These are phyloP conservation scores for Catharanthus roseus DNA, from an alignment of 257 asterid species.

Conservation along the genomic window DNA sequence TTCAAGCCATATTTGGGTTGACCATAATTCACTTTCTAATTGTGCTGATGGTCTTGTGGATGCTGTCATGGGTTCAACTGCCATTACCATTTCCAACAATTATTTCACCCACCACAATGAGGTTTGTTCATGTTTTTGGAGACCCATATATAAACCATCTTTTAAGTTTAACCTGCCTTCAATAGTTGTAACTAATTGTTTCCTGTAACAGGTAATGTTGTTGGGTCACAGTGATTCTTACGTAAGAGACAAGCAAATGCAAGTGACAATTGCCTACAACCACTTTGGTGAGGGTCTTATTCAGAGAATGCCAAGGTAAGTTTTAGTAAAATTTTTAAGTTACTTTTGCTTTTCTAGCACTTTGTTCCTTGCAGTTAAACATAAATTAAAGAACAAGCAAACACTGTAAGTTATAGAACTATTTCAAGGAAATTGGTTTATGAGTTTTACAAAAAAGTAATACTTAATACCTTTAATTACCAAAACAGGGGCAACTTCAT, in stretches of 20 bases:
- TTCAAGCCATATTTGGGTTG: conserved; percentile 89
- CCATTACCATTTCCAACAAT: conserved; percentile 82
- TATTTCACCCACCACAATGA: conserved; percentile 87
- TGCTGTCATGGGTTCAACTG: conserved; percentile 94
- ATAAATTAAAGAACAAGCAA: neutral
- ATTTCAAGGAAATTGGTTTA: conserved; percentile 9
- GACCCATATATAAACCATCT: neutral
- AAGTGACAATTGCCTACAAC: conserved; percentile 89
- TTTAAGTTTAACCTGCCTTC: neutral
- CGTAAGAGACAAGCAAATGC: conserved; percentile 79
- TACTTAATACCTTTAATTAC: too few relatives aligned
- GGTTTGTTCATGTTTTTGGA: conserved; percentile 34
- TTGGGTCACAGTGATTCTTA: conserved; percentile 95
- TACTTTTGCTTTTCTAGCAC: neutral
- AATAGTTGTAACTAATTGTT: neutral
- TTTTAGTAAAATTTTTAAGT: neutral
- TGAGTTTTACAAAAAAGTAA: too few relatives aligned
- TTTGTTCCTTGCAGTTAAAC: neutral
- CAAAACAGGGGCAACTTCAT: neutral
- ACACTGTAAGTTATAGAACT: too few relatives aligned
- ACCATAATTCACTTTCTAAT: conserved; percentile 78
- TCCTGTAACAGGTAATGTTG: conserved; percentile 63
- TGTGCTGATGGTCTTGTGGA: conserved; percentile 95
- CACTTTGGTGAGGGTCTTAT: conserved; percentile 92
- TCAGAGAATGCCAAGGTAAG: conserved; percentile 96